Base-by-base conservation (phyloP, 768 basidiomycete genomes). In the Naganishia onofrii region DNA sequence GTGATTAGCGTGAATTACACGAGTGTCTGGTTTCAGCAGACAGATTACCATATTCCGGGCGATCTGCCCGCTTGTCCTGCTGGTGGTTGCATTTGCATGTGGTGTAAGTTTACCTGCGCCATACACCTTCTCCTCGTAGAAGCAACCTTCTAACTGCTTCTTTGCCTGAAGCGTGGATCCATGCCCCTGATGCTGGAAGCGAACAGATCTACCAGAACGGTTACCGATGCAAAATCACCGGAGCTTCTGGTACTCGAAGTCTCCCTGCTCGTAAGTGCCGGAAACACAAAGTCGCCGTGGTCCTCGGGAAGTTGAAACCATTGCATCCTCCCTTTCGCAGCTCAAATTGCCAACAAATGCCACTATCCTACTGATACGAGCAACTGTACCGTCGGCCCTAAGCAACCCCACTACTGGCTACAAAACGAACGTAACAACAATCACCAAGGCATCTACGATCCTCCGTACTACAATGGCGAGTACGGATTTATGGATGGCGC, bases 401-500 rank as follows among this genome's bases (percentile, higher is more conserved):
- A 79, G 58, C 77, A 77, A 68, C 79, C 79, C 8, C 78, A 77
- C 53, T 79, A 78, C 71, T 81, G 80, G 78, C 71, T 73, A 21
- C 78, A 81, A 57, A 28, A 44, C 12, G 77, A 76, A 46, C 70
- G 74, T 0, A 79, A 77, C 72, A 78, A 78, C 70, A 79, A 79
- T 67, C 68, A 66, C 52, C 76, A 77, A 57, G 76, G 69, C 15
- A 38, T 68, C 17, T 75, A 77, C 58, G 76, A 78, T 63, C 79
- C 80, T 13, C 80, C 80, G 2, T 77, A 75, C 69, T 80, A 64
- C 67, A 81, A 81, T 72, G 73, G 70, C 28, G 75, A 70, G 4
- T 80, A 79, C 68, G 80, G 80, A 12, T 80, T 76, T 64, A 71
- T 73, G 69, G 72, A 81, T 58, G 80, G 80, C n/a, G 79, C 79